Evolutionary conservation across 371 early-diverging fungal genomes (phyloP).

Genomic region (Mucor racemosus): DNA sequence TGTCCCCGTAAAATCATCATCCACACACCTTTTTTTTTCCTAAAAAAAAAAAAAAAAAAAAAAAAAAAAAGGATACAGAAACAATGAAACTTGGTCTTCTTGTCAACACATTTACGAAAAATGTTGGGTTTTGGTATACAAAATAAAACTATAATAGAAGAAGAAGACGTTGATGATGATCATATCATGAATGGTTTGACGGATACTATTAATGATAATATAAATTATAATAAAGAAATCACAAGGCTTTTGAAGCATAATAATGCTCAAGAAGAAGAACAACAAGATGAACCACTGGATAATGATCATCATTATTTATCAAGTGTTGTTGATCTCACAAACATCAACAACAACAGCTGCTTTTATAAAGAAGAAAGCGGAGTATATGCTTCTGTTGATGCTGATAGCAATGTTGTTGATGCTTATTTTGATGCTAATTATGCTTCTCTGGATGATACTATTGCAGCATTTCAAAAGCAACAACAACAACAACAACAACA

Average conservation of each 20-base stretch:
- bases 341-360: neutral
- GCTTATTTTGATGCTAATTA: neutral
- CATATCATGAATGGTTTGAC: neutral
- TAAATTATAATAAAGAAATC: neutral
- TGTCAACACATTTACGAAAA: neutral
- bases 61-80: neutral
- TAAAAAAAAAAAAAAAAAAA: too few relatives aligned
- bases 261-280: neutral
- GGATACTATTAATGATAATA: neutral
- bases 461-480: neutral
- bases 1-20: neutral
- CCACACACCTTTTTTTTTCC: neutral
- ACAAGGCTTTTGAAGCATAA: neutral
- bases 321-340: neutral
- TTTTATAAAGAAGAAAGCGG: neutral
- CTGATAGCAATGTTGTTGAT: slow-evolving; percentile 3
- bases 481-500: neutral
- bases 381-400: neutral
- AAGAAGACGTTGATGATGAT: neutral
- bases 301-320: neutral
- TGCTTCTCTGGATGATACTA: slow-evolving; percentile 2
- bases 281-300: neutral
- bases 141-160: neutral
- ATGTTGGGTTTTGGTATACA: neutral
- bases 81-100: neutral